Evolutionary conservation across 2,329 filamentous ascomycete species (phyloP), one percentile per base, ranked within the genome.

Genomic region (Capronia epimyces): DNA sequence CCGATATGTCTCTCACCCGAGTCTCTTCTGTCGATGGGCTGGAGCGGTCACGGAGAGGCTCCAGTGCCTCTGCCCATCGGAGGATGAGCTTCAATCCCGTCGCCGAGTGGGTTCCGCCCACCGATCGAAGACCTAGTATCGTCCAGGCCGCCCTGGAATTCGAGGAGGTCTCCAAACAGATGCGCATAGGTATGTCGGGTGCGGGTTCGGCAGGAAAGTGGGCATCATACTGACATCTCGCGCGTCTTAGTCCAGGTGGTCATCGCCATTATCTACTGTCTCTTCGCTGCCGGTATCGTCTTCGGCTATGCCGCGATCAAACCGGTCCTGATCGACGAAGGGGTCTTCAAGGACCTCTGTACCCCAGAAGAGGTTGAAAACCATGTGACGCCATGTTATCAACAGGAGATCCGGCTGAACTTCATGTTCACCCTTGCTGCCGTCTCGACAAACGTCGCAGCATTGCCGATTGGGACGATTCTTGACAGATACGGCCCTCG

Each of bases 351-450:
- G 34, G 75, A 86, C 43, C 68, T 75, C 27, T 93, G 87, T 63
- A 77, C 74, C 5, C 55, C 71, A 46, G 66, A 77, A 42, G 75
- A 80, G 63, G 50, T 80, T 16, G 67, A 75, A 1, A 64, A 73
- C 3, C 71, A 71, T 2, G 69, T 74, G 1, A 69, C 71, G 50
- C 71, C 79, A 15, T 84, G 81, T 63, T 79, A 76, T 54, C 72
- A 74, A 53, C 81, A 83, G 61, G 78, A 80, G 59, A 65, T 81
- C 48, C 66, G 75, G 52, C 77, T 95, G 50, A 95, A 95, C 66
- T 73, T 95, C 59, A 95, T 95, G 87, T 95, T 95, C 74, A 94
- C 89, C 4, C 79, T 89, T 22, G 89, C 89, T 10, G 89, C 89
- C 12, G 89, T 95, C 8, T 86, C 81, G 5, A 94, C 89, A 32